Evolutionary conservation across 257 asterid species (phyloP), one percentile per base, ranked within the genome.

Genomic region (Striga asiatica): DNA sequence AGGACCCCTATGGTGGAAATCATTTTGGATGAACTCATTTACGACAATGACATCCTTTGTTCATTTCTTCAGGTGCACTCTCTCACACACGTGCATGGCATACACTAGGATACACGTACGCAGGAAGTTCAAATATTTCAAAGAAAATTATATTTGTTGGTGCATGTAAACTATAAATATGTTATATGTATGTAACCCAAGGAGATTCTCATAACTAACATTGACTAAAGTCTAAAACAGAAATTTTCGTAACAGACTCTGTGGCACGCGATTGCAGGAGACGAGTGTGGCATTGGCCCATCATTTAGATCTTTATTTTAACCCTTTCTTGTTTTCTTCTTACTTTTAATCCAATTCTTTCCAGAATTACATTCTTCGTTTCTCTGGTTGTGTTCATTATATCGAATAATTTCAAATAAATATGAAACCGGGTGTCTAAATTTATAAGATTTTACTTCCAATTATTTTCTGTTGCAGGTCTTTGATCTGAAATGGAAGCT

Each of bases 1-100:
- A 91, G 98, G 81, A 77, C 88, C 57, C 82, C 84, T 6, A 81
- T 76, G 6, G 66, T 71, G 63, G 98, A 87, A 59, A 78, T 91
- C 35, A 82, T 91, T 59, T 69, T 87, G 74, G 85, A 91, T 56
- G 95, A 84, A 71, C 92, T 91, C 22, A 71, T 74, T 65, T 78
- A 91, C 54, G 61, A 82, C 56, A 49, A 58, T 34, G 58, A 78
- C 47, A 75, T 69, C 42, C 84, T 84, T 54, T 68, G 52, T 65
- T 72, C 95, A 39, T 87, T 87, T 76, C 80, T 91, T 59, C 82
- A 71, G 94, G 98, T 91, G 66, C 68, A 38, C 61, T 58, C 76
- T 60, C 72, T 54, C 56, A 4, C 50, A 37, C 45, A 31, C 9
- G 21, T n/a, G 31, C 43, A 23, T 2, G 10, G 28, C 35, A 13